Conservation (phyloP, 768 basidiomycete species). For the Kwoniella botswanensis region DNA sequence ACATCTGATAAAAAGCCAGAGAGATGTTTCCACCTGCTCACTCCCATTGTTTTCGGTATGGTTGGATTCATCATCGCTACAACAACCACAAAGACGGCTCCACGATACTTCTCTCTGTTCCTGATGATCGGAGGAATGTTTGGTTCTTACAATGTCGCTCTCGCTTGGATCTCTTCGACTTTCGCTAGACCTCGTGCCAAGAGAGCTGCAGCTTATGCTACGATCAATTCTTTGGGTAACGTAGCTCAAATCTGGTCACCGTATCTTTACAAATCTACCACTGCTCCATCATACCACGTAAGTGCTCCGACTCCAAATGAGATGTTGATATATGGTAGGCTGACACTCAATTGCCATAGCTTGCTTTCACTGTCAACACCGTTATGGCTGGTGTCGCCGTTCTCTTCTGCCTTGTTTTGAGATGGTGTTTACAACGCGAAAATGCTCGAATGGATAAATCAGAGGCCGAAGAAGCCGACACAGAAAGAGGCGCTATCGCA, state of each 20-base stretch:
- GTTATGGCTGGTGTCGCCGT: slow-evolving; percentile 37
- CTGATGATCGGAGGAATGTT: slow-evolving; percentile 46
- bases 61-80: slow-evolving; percentile 41
- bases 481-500: neutral
- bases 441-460: slow-evolving; percentile 44
- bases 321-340: neutral
- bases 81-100: slow-evolving; percentile 34
- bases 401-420: slow-evolving; percentile 31
- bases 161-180: slow-evolving; percentile 44
- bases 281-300: slow-evolving; percentile 41
- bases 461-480: neutral
- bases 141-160: slow-evolving; percentile 42
- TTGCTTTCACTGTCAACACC: slow-evolving; percentile 28
- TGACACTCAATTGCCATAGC: neutral
- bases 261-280: slow-evolving; percentile 40
- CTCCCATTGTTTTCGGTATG: slow-evolving; percentile 36
- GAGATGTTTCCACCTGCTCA: slow-evolving; percentile 39
- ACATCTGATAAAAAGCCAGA: slow-evolving; percentile 38
- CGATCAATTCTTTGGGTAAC: slow-evolving; percentile 45
- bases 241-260: slow-evolving; percentile 51
- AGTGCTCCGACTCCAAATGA: neutral
- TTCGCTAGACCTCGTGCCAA: slow-evolving; percentile 48
- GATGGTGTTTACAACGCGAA: slow-evolving; percentile 33
- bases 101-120: slow-evolving; percentile 47
- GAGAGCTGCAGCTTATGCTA: slow-evolving; percentile 44